A percentile compares a stretch with the other conserved stretches of the same genome.
Conservation (phyloP, 768 basidiomycete genomes). For the Kwoniella mangroviensis region DNA sequence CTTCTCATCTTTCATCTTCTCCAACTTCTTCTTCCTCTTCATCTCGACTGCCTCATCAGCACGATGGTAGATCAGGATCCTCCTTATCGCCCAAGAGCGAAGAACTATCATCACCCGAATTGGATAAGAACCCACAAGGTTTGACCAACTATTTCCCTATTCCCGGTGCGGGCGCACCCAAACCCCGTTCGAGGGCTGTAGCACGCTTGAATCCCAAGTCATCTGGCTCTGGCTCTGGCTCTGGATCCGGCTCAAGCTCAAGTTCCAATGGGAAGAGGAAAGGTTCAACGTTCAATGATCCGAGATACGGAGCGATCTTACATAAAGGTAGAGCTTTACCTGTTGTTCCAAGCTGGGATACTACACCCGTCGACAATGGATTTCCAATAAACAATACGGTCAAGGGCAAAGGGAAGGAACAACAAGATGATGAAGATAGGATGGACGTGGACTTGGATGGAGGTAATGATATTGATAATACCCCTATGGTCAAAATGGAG, state of each 20-base stretch:
- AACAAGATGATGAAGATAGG: background rate
- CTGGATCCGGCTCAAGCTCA: background rate
- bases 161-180: slow-evolving; percentile 16
- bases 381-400: background rate
- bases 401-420: slow-evolving; percentile 2
- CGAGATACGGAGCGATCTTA: slow-evolving; percentile 19
- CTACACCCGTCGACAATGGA: background rate
- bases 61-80: no score
- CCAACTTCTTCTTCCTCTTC: slow-evolving; percentile 7
- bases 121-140: slow-evolving; percentile 10
- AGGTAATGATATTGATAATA: background rate
- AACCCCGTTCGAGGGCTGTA: slow-evolving; percentile 6
- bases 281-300: slow-evolving; percentile 12
- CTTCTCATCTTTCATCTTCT: slow-evolving; percentile 10
- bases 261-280: slow-evolving; percentile 8
- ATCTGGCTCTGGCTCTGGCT: background rate
- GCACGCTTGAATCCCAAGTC: background rate
- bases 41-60: background rate
- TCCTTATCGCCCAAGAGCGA: background rate
- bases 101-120: background rate
- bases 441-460: background rate
- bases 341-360: slow-evolving; percentile 17
- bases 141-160: slow-evolving; percentile 23
- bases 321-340: slow-evolving; percentile 29
- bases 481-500: background rate